Base-by-base conservation (phyloP, 2,329 filamentous ascomycete genomes). In the Hirsutella rhossiliensis region DNA sequence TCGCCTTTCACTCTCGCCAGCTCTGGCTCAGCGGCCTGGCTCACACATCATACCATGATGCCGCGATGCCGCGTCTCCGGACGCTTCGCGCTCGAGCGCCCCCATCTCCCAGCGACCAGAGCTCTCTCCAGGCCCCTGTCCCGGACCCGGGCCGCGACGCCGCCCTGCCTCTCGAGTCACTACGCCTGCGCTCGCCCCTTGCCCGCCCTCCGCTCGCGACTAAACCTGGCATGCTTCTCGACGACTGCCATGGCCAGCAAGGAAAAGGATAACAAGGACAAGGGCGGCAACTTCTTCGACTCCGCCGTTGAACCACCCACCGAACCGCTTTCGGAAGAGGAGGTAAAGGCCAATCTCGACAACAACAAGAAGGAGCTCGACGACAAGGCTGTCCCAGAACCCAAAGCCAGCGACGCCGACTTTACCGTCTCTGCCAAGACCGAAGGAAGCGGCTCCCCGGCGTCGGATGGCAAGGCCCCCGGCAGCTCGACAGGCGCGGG, bases 401-500 rank as follows among this genome's bases (percentile, higher is more conserved):
- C 66, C 37, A 72, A 69, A 48, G 62, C 56, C 27, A 61, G 64
- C 27, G 61, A 57, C 39, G 59, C 66, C 11, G 66, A 73, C 57
- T 48, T 62, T 57, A 42, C 56, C 43, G 62, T 72, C 3, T 66
- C 75, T 28, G 61, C 69, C 23, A 72, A 72, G 53, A 62, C 63
- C 30, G 66, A 66, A 40, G 63, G 56, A 50, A 62, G 46, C 42
- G 54, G 37, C 32, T 52, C 64, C 32, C 52, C 64, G 45, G 48
- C 54, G 3, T 61, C 55, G 60, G 78, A 84, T 56, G 73, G 69
- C 42, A 79, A 76, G 54, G 69, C 68, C 34, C 52, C 56, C 8
- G 62, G 59, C 15, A 77, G 76, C 54, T 71, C 79, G 40, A 75
- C 80, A 40, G 75, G 75, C 37, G 72, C 73, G 38, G 61, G 65